A percentile compares a stretch with the other conserved stretches of the same genome.
Evolutionary conservation across 768 basidiomycete genomes (phyloP).

Genomic region (Pleurotus ostreatus): DNA sequence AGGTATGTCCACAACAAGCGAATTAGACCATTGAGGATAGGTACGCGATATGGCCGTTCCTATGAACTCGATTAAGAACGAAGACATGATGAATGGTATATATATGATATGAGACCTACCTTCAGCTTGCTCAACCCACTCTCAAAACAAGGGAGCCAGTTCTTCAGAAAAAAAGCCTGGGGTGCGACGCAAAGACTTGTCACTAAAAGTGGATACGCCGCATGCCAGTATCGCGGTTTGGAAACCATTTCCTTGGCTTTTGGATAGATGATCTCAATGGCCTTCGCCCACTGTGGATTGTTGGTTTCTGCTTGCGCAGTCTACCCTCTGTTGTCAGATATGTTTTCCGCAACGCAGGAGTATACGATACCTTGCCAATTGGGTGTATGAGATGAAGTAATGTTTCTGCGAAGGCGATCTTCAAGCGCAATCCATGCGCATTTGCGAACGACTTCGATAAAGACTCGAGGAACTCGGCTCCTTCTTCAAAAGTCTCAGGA

Average conservation of each 20-base stretch:
- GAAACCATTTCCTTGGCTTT: conserved; percentile 81
- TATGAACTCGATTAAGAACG: conserved; percentile 23
- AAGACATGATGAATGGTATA: not conserved
- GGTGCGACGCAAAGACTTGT: conserved; percentile 86
- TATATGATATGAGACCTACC: conserved; percentile 35
- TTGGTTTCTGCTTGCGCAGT: conserved; percentile 96
- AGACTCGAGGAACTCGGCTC: conserved; percentile 84
- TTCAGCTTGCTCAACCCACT: conserved; percentile 72
- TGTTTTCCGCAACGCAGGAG: not conserved
- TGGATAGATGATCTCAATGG: conserved; percentile 78
- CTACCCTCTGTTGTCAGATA: conserved; percentile 30
- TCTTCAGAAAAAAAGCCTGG: conserved; percentile 75
- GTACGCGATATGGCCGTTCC: conserved; percentile 72
- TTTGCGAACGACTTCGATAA: conserved; percentile 80
- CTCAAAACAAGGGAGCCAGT: conserved; percentile 79
- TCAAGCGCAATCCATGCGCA: conserved; percentile 79
- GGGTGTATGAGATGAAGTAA: conserved; percentile 77
- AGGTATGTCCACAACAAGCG: conserved; percentile 92
- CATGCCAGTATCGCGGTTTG: conserved; percentile 87
- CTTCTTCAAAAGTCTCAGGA: conserved; percentile 88
- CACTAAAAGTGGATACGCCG: conserved; percentile 81
- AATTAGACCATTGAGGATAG: conserved; percentile 77
- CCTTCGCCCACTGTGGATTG: conserved; percentile 91
- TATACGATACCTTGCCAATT: conserved; percentile 67
- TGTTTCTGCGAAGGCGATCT: conserved; percentile 82